Percentiles rank a stretch among this genome's conserved stretches.
These are phyloP conservation scores for Dictyostelium purpureum DNA, from an alignment of 78 protist species.

Conservation along the genomic window DNA sequence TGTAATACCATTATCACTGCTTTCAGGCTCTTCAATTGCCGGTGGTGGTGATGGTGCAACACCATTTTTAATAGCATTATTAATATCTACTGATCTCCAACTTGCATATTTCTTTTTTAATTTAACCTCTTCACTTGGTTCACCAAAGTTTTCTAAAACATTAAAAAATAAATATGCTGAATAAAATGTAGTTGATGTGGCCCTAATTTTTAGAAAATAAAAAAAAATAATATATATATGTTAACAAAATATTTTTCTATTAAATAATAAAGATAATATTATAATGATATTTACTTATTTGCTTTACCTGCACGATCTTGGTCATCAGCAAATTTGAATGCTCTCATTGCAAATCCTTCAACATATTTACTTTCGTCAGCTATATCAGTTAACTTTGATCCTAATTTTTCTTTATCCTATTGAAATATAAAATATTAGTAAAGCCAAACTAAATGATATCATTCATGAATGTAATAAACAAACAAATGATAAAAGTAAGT, in stretches of 20 bases:
- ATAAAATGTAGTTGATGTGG: conserved; percentile 70
- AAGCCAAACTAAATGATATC: not conserved
- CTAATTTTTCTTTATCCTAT: conserved; percentile 64
- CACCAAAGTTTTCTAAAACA: conserved; percentile 68
- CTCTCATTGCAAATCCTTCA: conserved; percentile 76
- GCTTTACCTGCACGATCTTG: conserved; percentile 80
- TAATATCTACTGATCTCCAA: conserved; percentile 85
- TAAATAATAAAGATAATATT: too few species aligned
- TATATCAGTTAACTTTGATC: conserved; percentile 48
- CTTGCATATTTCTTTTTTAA: conserved; percentile 78
- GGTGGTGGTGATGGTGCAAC: conserved; percentile 76
- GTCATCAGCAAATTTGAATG: conserved; percentile 72
- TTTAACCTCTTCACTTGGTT: conserved; percentile 55
- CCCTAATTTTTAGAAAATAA: not conserved
- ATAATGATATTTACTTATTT: not conserved
- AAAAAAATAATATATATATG: not conserved
- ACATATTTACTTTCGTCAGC: conserved; percentile 58
- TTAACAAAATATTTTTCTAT: not conserved
- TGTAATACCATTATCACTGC: not conserved
- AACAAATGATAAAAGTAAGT: not conserved
- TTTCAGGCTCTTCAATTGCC: not conserved
- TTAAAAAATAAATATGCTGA: conserved; percentile 70
- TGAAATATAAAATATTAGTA: not conserved
- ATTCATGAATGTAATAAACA: not conserved
- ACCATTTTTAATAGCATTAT: conserved; percentile 80